A percentile compares a stretch with the other conserved stretches of the same genome.
Conservation (phyloP, 345 rosid species). For the Lepidium sativum region DNA sequence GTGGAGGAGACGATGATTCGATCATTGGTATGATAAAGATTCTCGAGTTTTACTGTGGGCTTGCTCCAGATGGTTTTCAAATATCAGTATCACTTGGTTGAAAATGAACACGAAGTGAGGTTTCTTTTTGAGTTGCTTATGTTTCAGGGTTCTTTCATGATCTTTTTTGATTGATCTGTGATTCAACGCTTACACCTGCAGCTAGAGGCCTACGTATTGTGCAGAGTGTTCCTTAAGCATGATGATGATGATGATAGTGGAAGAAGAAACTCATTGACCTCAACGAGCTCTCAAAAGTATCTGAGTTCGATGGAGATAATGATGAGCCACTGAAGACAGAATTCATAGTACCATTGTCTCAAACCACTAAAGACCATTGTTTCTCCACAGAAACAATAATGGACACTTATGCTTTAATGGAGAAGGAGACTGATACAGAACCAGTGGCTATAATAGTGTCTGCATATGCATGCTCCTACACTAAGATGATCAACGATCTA, state of each 20-base stretch:
- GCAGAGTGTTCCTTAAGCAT: not conserved
- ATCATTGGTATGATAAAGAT: slow-evolving; percentile 57
- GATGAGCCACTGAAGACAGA: not conserved
- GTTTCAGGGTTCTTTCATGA: not conserved
- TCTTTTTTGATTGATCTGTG: not conserved
- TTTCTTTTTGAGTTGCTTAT: not conserved
- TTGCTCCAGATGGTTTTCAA: slow-evolving; percentile 50
- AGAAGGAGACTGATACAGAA: not conserved
- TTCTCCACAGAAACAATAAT: slow-evolving; percentile 30
- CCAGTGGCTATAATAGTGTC: not conserved
- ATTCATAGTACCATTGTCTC: slow-evolving; percentile 21
- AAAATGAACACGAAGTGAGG: slow-evolving; percentile 28
- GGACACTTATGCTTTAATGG: not conserved
- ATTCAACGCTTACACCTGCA: not conserved
- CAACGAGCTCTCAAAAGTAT: not conserved
- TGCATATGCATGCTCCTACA: not conserved
- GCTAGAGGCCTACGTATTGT: not conserved
- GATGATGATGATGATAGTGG: too few species aligned
- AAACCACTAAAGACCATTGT: slow-evolving; percentile 44
- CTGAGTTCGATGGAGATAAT: not conserved
- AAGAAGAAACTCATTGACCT: slow-evolving; percentile 1
- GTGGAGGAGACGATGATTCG: slow-evolving; percentile 11
- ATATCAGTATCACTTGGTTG: slow-evolving; percentile 71
- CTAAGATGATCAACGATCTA: not conserved
- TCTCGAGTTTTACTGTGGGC: slow-evolving; percentile 55